Evolutionary conservation across 148 eudicot species (phyloP).

Genomic region (Selenicereus undatus): DNA sequence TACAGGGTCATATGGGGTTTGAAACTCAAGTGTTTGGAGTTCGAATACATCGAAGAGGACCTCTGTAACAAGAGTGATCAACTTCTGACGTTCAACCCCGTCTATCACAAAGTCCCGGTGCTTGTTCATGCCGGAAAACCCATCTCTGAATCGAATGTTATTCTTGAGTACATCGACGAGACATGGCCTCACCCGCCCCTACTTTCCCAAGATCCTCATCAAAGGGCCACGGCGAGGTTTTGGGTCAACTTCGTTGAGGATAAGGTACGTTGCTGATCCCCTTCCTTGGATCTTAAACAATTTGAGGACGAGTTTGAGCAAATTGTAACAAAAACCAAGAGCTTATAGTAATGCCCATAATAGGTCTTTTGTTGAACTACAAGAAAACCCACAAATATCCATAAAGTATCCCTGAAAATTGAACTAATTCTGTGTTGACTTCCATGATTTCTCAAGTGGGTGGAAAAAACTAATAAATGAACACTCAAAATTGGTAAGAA

Average conservation of each 20-base stretch:
- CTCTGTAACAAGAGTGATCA: slow-evolving; percentile 1
- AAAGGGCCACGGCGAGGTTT: not conserved
- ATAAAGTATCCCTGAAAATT: too few relatives aligned
- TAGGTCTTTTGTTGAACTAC: too few relatives aligned
- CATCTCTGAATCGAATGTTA: not conserved
- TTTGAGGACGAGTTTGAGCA: too few relatives aligned
- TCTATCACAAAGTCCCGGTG: not conserved
- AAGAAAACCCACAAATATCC: too few relatives aligned
- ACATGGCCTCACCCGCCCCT: too few relatives aligned
- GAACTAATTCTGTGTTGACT: too few relatives aligned
- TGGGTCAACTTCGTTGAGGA: not conserved
- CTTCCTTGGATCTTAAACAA: not conserved
- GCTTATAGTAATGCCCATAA: too few relatives aligned
- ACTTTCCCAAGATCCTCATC: not conserved
- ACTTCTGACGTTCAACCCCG: not conserved
- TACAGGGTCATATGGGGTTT: not conserved
- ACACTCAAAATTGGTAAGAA: too few relatives aligned
- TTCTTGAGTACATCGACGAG: too few relatives aligned
- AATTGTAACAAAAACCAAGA: too few relatives aligned
- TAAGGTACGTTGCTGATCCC: not conserved
- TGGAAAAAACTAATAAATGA: too few relatives aligned
- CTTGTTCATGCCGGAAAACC: not conserved
- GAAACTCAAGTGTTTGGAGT: not conserved
- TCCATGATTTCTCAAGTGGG: too few relatives aligned
- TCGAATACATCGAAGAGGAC: not conserved